A percentile compares a stretch with the other conserved stretches of the same genome.
phyloP scores from a whole-genome alignment of 345 rosid genomes.

The Anastatica hierochuntica region DNA sequence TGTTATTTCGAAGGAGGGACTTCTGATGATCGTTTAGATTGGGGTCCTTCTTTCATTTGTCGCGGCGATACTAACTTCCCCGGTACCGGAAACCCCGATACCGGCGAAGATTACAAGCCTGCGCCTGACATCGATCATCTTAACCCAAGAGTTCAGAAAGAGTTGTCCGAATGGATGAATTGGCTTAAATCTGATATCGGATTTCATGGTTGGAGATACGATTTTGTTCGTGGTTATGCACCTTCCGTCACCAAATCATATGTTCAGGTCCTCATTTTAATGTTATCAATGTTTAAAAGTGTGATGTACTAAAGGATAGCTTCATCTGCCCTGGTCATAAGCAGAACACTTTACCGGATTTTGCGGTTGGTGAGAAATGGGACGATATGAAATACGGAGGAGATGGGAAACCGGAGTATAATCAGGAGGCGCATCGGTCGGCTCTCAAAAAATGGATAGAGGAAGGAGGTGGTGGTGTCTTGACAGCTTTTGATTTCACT shows the following conservation, averaged over 20 bases:
- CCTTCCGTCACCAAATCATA: constrained; percentile 45
- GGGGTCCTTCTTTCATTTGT: constrained; percentile 77
- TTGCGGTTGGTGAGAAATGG: constrained; percentile 82
- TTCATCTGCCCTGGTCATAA: no score
- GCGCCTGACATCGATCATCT: constrained; percentile 91
- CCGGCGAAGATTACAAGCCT: constrained; percentile 34
- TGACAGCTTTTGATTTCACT: constrained; percentile 75
- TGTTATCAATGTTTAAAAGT: no score
- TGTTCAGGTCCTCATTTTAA: constrained; percentile 18
- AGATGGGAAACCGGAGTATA: constrained; percentile 38
- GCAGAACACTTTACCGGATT: constrained; percentile 46
- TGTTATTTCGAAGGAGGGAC: constrained; percentile 85
- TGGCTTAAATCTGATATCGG: constrained; percentile 76
- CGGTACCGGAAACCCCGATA: constrained; percentile 64
- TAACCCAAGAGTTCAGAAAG: constrained; percentile 51
- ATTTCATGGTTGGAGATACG: constrained; percentile 71
- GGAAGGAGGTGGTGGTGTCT: constrained; percentile 52
- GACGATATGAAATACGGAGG: constrained; percentile 41
- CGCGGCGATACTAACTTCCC: constrained; percentile 36
- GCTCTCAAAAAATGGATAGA: constrained; percentile 51
- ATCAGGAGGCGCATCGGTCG: constrained; percentile 53
- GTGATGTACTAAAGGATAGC: no score
- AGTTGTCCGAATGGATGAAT: constrained; percentile 82
- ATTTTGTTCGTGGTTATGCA: constrained; percentile 60
- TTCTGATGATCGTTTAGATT: constrained; percentile 62